Percentiles rank a stretch among this genome's conserved stretches.
phyloP scores from a whole-genome alignment of 73 alveolate species.

The Symbiodinium natans region DNA sequence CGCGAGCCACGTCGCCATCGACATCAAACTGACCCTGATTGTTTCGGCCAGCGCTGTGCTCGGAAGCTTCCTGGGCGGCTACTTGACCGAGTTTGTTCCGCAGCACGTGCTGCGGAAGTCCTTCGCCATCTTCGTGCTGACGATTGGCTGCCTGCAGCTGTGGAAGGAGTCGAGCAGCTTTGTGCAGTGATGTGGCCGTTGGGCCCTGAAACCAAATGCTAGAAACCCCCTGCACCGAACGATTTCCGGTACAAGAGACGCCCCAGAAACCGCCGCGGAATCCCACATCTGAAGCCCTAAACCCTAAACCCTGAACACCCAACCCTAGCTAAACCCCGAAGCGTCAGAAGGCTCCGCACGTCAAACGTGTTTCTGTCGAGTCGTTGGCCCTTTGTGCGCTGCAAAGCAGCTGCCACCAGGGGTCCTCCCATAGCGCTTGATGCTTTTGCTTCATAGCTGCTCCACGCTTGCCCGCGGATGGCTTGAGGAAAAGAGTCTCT shows the following conservation, averaged over 20 bases:
- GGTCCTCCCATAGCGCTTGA: too few relatives aligned
- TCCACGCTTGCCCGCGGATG: too few relatives aligned
- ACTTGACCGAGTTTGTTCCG: constrained; percentile 22
- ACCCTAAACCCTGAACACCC: not conserved
- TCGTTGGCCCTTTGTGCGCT: too few relatives aligned
- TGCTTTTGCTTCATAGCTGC: too few relatives aligned
- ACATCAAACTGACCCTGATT: constrained; percentile 31
- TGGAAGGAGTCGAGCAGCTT: constrained; percentile 64
- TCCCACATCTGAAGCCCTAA: not conserved
- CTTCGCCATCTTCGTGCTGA: constrained; percentile 76
- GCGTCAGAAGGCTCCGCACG: too few relatives aligned
- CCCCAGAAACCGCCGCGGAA: too few relatives aligned
- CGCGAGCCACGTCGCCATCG: constrained; percentile 41
- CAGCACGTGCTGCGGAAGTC: constrained; percentile 47
- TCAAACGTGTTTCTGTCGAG: too few relatives aligned
- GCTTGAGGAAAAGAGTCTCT: too few relatives aligned
- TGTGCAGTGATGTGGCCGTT: not conserved
- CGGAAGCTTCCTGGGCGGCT: constrained; percentile 79
- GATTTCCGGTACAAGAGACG: too few relatives aligned
- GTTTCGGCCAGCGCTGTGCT: constrained; percentile 64
- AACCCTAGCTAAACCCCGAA: not conserved
- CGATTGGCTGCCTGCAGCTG: constrained; percentile 67
- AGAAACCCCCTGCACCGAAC: too few relatives aligned
- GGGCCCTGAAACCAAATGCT: too few relatives aligned
- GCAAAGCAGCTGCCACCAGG: too few relatives aligned